Base-by-base conservation (phyloP, 2,329 filamentous ascomycete species). In the Cryphonectria carpinicola region DNA sequence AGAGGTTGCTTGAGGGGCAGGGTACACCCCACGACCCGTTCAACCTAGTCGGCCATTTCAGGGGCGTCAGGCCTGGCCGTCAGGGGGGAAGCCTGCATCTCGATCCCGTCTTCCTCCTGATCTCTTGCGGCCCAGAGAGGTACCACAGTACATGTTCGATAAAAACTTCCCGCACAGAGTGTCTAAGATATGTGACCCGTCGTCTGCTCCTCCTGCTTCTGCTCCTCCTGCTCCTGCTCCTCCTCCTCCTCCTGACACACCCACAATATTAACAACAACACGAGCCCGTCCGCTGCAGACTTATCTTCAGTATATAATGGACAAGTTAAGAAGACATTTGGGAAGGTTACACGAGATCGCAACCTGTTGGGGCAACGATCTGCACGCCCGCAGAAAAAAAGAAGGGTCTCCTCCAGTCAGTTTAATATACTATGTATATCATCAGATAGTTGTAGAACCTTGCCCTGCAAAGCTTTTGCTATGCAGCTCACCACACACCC, bases 41-140 rank as follows among this genome's bases (percentile, higher is more conserved):
- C 22, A 11, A 32, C 62, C 62, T 17, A 46, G 62, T 35, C 62
- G n/a, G 19, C 63, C 63, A 65, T 65, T 17, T 65, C 63, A 65
- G 63, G 63, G 63, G 63, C 41, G 49, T 17, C 41, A 49, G 43
- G 41, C 28, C 41, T 32, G 28, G 43, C 17, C 22, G 49, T 41
- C 25, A 41, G 60, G 60, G 60, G 35, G 60, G 5, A 17, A 22
- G 35, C 61, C 61, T 64, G 61, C 61, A 64, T 64, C 61, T 39
- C 25, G 61, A 64, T 64, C 61, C 61, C 41, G n/a, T 64, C 61
- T 28, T 58, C 25, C 52, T 32, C 22, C 39, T 41, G 41, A 32
- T n/a, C 22, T n/a, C 17, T 25, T n/a, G 4, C 25, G 61, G 39
- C 13, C 61, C 13, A 52, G 4, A 56, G 7, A 17, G 54, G 19